Evolutionary conservation across 2,329 filamentous ascomycete genomes (phyloP).

Genomic region (Whalleya microplaca): DNA sequence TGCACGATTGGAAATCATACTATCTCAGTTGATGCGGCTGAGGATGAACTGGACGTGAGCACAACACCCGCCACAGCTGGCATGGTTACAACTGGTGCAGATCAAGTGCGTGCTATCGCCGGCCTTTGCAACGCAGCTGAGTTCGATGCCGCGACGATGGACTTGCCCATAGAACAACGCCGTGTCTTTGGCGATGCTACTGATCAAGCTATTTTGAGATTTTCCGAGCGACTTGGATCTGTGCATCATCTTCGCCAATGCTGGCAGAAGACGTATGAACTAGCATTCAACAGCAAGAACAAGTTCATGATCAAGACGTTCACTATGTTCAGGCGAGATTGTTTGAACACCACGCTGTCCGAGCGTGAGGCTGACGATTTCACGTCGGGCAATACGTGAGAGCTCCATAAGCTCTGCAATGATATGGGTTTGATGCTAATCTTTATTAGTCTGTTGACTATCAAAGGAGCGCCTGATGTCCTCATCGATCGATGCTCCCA

Average conservation of each 20-base stretch:
- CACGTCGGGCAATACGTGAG: constrained; percentile 43
- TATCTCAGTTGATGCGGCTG: constrained; percentile 55
- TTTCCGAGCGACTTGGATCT: constrained; percentile 67
- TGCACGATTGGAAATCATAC: constrained; percentile 60
- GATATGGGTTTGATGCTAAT: constrained; percentile 50
- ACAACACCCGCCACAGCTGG: constrained; percentile 30
- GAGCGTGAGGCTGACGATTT: constrained; percentile 40
- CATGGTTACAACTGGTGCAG: constrained; percentile 48
- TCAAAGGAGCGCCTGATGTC: constrained; percentile 79
- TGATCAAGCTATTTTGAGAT: constrained; percentile 73
- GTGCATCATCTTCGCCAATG: constrained; percentile 62
- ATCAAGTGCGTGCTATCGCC: constrained; percentile 63
- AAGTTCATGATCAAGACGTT: constrained; percentile 77
- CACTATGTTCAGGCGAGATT: constrained; percentile 45
- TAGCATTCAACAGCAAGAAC: constrained; percentile 82
- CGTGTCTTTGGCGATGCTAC: constrained; percentile 77
- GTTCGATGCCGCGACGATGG: constrained; percentile 68
- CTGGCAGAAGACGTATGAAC: constrained; percentile 69
- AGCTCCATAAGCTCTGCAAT: neutral
- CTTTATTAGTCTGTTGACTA: constrained; percentile 61
- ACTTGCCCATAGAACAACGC: constrained; percentile 62
- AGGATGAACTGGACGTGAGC: constrained; percentile 42
- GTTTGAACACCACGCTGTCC: constrained; percentile 44
- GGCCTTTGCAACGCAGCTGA: constrained; percentile 76
- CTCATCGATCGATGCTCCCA: constrained; percentile 66